Evolutionary conservation across 108 stramenopile species (phyloP).

Genomic region (Pseudonitzschia multistriata): DNA sequence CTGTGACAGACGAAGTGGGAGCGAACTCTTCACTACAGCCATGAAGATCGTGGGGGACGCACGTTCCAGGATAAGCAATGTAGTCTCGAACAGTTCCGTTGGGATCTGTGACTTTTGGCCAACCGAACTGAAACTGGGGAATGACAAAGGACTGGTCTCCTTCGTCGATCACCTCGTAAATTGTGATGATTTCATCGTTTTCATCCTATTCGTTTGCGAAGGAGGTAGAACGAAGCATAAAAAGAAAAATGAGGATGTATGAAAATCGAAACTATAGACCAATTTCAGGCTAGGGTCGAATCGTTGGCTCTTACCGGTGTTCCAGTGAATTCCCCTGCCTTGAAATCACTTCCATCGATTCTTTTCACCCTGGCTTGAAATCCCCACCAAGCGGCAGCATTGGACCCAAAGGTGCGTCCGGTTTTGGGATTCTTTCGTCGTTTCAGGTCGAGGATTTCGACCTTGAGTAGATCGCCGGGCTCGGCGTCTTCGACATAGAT

Average conservation of each 20-base stretch:
- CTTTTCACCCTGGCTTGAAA: conserved; percentile 36
- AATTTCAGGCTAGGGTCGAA: too few relatives aligned
- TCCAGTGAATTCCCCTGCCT: conserved; percentile 29
- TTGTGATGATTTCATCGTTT: conserved; percentile 42
- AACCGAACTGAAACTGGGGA: conserved; percentile 42
- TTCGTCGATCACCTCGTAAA: conserved; percentile 37
- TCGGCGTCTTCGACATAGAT: conserved; percentile 38
- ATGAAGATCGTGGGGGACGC: conserved; percentile 39
- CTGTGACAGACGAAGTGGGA: neutral
- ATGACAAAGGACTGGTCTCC: conserved; percentile 28
- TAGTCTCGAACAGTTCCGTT: conserved; percentile 35
- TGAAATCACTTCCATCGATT: conserved; percentile 26
- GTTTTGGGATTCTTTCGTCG: conserved; percentile 30
- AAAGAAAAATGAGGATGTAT: neutral
- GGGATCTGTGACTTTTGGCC: conserved; percentile 41
- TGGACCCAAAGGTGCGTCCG: conserved; percentile 36
- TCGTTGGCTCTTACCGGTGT: conserved; percentile 19
- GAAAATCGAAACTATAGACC: too few relatives aligned
- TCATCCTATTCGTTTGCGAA: conserved; percentile 11
- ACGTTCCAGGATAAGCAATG: conserved; percentile 47
- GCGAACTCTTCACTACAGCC: conserved; percentile 3
- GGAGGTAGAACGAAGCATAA: neutral
- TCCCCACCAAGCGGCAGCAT: conserved; percentile 51
- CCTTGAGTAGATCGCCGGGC: conserved; percentile 41
- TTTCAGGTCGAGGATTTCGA: conserved; percentile 41